A percentile compares a stretch with the other conserved stretches of the same genome.
Conservation (phyloP, 1,284 basidiomycete genomes). For the Fomitopsis pinicola region DNA sequence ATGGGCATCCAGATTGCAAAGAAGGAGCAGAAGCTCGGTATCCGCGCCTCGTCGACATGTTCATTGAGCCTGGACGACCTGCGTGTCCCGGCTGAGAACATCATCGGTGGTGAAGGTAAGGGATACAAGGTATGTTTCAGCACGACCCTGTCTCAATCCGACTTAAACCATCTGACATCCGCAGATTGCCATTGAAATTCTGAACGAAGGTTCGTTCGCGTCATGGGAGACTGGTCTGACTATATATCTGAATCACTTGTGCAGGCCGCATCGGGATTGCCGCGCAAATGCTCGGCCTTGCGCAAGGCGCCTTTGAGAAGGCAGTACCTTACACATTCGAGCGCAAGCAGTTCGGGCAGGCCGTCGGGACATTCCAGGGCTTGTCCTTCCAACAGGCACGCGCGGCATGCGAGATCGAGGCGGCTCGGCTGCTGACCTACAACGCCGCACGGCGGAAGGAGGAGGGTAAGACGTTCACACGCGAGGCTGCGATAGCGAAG, state of each 20-base stretch:
- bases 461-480: conserved; percentile 83
- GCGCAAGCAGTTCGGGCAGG: conserved; percentile 91
- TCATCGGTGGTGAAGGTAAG: conserved; percentile 91
- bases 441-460: conserved; percentile 95
- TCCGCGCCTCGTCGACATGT: conserved; percentile 96
- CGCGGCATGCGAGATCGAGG: conserved; percentile 86
- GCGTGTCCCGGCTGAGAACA: conserved; percentile 87
- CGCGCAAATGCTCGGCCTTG: conserved; percentile 94
- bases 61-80: conserved; percentile 96
- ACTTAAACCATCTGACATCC: background rate
- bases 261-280: conserved; percentile 92
- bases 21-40: conserved; percentile 98
- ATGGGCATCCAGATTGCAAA: conserved; percentile 98
- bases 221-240: background rate
- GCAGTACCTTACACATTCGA: conserved; percentile 92
- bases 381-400: conserved; percentile 95
- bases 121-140: conserved; percentile 76
- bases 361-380: conserved; percentile 91
- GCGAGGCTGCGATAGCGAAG: conserved; percentile 97
- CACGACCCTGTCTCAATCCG: too few species aligned
- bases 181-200: conserved; percentile 91
- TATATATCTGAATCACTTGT: background rate
- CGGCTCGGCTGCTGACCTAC: conserved; percentile 91
- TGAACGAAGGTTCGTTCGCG: conserved; percentile 75
- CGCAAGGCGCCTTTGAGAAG: conserved; percentile 95